Percentiles rank a stretch among this genome's conserved stretches.
Conservation (phyloP, 2,329 filamentous ascomycete genomes). For the Laburnicola sp. region DNA sequence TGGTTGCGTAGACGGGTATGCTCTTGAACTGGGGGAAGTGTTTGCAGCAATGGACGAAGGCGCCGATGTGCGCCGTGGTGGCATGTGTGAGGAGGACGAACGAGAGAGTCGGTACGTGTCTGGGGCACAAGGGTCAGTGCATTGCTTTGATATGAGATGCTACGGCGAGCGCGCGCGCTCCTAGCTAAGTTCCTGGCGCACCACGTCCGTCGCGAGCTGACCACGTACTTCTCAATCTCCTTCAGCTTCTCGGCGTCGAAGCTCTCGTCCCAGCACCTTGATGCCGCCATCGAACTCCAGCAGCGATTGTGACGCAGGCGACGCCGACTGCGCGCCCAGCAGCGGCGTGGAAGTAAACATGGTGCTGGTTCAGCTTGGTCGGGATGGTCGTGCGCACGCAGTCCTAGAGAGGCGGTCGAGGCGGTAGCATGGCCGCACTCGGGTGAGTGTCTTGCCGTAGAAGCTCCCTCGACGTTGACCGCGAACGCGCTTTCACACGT, state of each 20-base stretch:
- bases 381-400: not conserved
- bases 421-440: not conserved
- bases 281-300: slow-evolving; percentile 95
- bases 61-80: slow-evolving; percentile 86
- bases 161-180: slow-evolving; percentile 2
- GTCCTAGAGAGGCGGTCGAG: not conserved
- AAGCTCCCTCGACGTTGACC: not conserved
- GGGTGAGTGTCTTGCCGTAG: not conserved
- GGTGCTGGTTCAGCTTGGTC: slow-evolving; percentile 13
- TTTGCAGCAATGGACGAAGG: slow-evolving; percentile 96
- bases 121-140: slow-evolving; percentile 42
- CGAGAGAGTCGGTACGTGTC: slow-evolving; percentile 88
- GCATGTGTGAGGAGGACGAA: slow-evolving; percentile 94
- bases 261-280: slow-evolving; percentile 92
- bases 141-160: slow-evolving; percentile 2
- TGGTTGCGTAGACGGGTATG: slow-evolving; percentile 92
- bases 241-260: slow-evolving; percentile 82
- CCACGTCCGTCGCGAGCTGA: not conserved
- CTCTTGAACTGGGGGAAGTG: slow-evolving; percentile 88
- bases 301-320: slow-evolving; percentile 88
- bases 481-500: not conserved
- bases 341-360: slow-evolving; percentile 98
- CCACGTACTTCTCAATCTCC: slow-evolving; percentile 82
- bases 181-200: slow-evolving; percentile 1
- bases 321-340: slow-evolving; percentile 85